A percentile compares a stretch with the other conserved stretches of the same genome.
These are phyloP conservation scores for Arthrobotrys entomopaga DNA, from an alignment of 2,329 filamentous ascomycete genomes.

Conservation along the genomic window DNA sequence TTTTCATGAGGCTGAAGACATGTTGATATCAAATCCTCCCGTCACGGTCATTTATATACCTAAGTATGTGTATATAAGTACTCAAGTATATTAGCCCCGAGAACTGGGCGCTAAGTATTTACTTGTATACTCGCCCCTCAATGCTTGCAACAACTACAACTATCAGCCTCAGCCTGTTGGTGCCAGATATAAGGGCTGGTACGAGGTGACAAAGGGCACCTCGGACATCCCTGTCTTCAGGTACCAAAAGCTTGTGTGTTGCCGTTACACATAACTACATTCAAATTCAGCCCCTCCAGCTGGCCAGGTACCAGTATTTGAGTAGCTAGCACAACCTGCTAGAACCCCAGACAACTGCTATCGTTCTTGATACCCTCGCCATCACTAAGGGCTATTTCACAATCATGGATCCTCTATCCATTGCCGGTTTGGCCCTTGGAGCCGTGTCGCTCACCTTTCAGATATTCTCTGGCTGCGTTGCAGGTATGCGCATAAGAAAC, in stretches of 20 bases:
- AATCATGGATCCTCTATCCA: conserved; percentile 26
- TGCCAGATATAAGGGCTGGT: too few species aligned
- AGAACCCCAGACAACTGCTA: conserved; percentile 6
- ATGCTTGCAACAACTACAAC: background rate
- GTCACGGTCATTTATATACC: background rate
- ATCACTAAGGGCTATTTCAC: background rate
- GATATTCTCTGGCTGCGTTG: conserved; percentile 25
- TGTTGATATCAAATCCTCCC: conserved; percentile 7
- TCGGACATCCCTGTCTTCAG: conserved; percentile 14
- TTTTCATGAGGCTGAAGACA: conserved; percentile 22
- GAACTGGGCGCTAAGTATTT: background rate
- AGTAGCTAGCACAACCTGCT: conserved; percentile 10
- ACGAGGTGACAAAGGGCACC: conserved; percentile 14
- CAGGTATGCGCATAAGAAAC: conserved; percentile 20
- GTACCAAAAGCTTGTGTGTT: conserved; percentile 12
- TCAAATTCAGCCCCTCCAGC: conserved; percentile 4
- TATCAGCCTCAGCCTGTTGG: too few species aligned
- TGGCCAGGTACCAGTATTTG: too few species aligned
- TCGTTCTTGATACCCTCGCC: background rate
- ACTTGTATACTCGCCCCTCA: conserved; percentile 3
- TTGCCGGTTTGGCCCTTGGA: conserved; percentile 22
- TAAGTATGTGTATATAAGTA: background rate
- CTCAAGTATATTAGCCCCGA: too few species aligned
- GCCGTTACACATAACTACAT: conserved; percentile 8
- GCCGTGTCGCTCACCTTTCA: conserved; percentile 23